Percentiles rank a stretch among this genome's conserved stretches.
phyloP scores from a whole-genome alignment of 495 filamentous ascomycete genomes.

The Neurospora africana region DNA sequence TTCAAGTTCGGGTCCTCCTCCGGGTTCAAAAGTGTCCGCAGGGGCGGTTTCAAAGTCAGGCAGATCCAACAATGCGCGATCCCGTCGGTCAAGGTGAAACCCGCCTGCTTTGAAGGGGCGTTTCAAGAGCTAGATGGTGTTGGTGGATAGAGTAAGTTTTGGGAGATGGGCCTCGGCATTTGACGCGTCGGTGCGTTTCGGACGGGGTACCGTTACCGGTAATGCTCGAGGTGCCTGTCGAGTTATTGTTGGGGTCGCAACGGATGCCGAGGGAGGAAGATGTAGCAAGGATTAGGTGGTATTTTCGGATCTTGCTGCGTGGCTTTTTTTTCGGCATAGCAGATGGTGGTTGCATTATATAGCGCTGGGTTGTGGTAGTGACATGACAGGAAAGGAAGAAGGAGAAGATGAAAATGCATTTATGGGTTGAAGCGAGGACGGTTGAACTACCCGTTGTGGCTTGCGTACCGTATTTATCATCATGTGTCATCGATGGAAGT shows the following conservation, averaged over 20 bases:
- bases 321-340: background rate
- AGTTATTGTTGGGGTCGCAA: no score
- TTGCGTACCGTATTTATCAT: background rate
- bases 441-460: background rate
- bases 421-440: background rate
- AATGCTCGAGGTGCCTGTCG: no score
- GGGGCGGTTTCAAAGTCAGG: no score
- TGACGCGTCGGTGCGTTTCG: background rate
- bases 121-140: no score
- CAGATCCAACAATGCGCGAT: no score
- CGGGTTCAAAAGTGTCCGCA: no score
- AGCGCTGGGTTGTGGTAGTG: background rate
- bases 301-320: background rate
- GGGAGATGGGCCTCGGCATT: background rate
- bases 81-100: no score
- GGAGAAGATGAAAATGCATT: no score
- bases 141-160: no score
- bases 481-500: background rate
- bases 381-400: background rate
- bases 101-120: no score
- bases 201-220: no score
- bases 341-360: background rate
- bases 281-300: background rate
- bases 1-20: no score
- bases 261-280: background rate